phyloP scores from a whole-genome alignment of 2,329 filamentous ascomycete species.

The Fusarium clavum region DNA sequence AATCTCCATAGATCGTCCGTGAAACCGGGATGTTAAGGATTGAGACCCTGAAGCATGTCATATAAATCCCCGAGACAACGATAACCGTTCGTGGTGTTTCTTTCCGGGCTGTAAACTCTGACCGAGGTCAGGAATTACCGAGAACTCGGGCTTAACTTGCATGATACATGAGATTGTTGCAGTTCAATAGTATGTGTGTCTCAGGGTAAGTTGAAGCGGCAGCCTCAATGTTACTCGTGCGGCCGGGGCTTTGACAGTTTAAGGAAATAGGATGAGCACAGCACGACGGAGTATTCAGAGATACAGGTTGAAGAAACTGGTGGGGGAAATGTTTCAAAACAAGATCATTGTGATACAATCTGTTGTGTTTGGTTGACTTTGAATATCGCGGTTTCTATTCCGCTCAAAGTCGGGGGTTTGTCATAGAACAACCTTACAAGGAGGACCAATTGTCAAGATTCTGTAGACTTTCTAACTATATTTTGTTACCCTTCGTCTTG shows the following conservation, averaged over 20 bases:
- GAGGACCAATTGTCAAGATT: not conserved
- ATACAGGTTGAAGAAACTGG: constrained; percentile 54
- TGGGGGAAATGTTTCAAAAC: constrained; percentile 69
- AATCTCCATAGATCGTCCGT: constrained; percentile 52
- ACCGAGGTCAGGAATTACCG: not conserved
- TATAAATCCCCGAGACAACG: constrained; percentile 49
- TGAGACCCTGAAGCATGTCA: constrained; percentile 53
- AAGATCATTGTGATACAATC: constrained; percentile 78
- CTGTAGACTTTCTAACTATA: too few relatives aligned
- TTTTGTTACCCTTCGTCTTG: not conserved
- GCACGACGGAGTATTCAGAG: not conserved
- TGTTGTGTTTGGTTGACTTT: constrained; percentile 60
- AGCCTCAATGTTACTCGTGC: constrained; percentile 65
- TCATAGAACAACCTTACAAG: not conserved
- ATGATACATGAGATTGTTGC: constrained; percentile 4
- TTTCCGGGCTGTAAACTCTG: not conserved
- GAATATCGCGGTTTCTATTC: not conserved
- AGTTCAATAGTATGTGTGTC: constrained; percentile 24
- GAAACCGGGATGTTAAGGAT: constrained; percentile 55
- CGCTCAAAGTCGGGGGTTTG: not conserved
- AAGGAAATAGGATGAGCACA: constrained; percentile 63
- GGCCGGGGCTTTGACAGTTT: constrained; percentile 61
- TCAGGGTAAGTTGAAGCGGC: constrained; percentile 65
- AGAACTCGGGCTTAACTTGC: not conserved
- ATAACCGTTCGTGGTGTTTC: not conserved